Conservation (phyloP, 768 basidiomycete genomes). For the Sistotremastrum niveocremeum region DNA sequence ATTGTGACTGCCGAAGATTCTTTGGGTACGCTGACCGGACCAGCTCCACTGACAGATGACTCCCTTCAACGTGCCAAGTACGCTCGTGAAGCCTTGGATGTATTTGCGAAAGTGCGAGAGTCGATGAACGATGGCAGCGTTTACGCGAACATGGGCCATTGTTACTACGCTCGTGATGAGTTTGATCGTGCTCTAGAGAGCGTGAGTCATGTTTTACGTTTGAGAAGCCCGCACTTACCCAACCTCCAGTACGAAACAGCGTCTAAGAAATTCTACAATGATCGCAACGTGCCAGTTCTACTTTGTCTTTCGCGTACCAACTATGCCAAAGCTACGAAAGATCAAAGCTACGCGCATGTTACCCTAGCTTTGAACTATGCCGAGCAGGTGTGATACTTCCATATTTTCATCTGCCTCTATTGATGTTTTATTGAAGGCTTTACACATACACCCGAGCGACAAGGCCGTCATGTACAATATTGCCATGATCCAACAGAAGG, state of each 20-base stretch:
- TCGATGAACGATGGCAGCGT: constrained; percentile 72
- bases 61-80: constrained; percentile 50
- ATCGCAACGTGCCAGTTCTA: constrained; percentile 61
- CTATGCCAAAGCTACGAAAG: constrained; percentile 88
- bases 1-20: constrained; percentile 91
- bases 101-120: constrained; percentile 87
- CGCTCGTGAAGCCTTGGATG: constrained; percentile 74
- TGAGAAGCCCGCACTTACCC: background rate
- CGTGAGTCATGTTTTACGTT: constrained; percentile 32
- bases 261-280: constrained; percentile 59
- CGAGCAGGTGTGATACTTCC: constrained; percentile 42
- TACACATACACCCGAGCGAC: constrained; percentile 74
- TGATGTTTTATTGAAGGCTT: constrained; percentile 39
- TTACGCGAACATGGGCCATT: constrained; percentile 94
- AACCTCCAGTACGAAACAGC: constrained; percentile 77
- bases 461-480: constrained; percentile 90
- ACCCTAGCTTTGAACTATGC: constrained; percentile 73
- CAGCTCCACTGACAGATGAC: constrained; percentile 39
- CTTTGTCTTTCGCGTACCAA: constrained; percentile 84
- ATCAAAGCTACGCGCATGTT: constrained; percentile 74
- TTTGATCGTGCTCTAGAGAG: constrained; percentile 94
- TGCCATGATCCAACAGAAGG: constrained; percentile 96
- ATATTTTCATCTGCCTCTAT: background rate
- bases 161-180: constrained; percentile 85
- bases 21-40: constrained; percentile 51